Evolutionary conservation across 257 asterid genomes (phyloP), one percentile per base, ranked within the genome.

Genomic region (Jasminum sambac): DNA sequence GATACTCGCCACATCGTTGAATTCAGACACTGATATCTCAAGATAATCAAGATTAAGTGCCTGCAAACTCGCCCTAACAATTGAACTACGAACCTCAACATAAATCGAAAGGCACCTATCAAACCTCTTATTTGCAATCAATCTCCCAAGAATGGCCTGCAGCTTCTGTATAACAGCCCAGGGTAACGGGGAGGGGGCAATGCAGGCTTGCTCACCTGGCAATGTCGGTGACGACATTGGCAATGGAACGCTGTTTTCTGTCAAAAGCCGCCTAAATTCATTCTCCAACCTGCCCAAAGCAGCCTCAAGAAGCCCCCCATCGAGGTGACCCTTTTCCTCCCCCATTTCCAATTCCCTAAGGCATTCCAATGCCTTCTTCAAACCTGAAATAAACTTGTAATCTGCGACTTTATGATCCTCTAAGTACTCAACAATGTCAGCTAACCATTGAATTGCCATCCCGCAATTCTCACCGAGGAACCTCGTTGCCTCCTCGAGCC

Each of bases 41-140:
- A 93, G 96, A 72, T 93, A 93, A 81, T 90, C 98, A 87, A 93
- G 79, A 71, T 81, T 86, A 66, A 93, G 96, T 1, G 97, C 96
- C 64, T 72, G 89, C 80, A 93, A 75, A 82, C 94, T 87, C 42
- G 95, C 93, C 72, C 95, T 80, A 10, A 89, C 98, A 74, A 84
- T 93, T n/a, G 86, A 80, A 61, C 97, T 89, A 58, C 97, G 88
- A 12, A 89, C 87, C 73, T 93, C 97, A 50, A 90, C 74, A 44
- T 93, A 93, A 38, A 87, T 90, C 23, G 84, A 76, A 48, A 90
- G 80, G 63, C 98, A 93, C 46, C 78, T 90, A 24, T 90, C 96
- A 70, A 87, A 91, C 67, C 96, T 79, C 38, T 78, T 76, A 25
- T 89, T 84, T 0, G 80, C 81, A 52, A 86, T 80, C 76, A 90